Conservation (phyloP, 805 yeast genomes). For the Sugiyamaella boreocaroliniensis region DNA sequence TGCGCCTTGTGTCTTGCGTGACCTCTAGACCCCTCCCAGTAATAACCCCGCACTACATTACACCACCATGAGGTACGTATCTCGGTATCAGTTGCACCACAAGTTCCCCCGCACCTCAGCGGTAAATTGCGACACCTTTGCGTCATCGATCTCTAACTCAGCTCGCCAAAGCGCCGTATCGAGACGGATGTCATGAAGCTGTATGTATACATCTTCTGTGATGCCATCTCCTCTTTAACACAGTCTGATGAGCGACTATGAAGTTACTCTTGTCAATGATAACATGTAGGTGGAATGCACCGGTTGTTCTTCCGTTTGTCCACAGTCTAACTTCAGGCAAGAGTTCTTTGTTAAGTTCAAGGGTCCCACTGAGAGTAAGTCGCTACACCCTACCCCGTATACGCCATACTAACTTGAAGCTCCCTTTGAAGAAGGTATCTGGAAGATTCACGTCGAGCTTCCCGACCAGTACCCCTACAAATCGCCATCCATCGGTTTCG, state of each 20-base stretch:
- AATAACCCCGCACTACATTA: not conserved
- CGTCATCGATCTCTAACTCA: not conserved
- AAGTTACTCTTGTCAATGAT: conserved; percentile 76
- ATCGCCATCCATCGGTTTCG: conserved; percentile 92
- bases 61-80: conserved; percentile 9
- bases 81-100: not conserved
- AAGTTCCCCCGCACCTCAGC: not conserved
- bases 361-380: conserved; percentile 68
- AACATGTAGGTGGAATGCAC: conserved; percentile 39
- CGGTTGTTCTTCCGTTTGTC: not conserved
- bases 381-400: not conserved
- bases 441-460: conserved; percentile 88
- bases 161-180: conserved; percentile 70
- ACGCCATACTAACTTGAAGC: conserved; percentile 32
- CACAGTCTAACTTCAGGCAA: conserved; percentile 39
- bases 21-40: too few species aligned
- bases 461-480: conserved; percentile 95
- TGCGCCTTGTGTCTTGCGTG: too few species aligned
- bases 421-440: conserved; percentile 81
- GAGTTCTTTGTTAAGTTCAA: conserved; percentile 78
- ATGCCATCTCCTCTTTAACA: not conserved
- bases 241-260: conserved; percentile 83
- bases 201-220: conserved; percentile 40
- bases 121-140: too few species aligned
- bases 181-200: conserved; percentile 95